phyloP scores from a whole-genome alignment of 306 rosid species.

The Malus sieversii region DNA sequence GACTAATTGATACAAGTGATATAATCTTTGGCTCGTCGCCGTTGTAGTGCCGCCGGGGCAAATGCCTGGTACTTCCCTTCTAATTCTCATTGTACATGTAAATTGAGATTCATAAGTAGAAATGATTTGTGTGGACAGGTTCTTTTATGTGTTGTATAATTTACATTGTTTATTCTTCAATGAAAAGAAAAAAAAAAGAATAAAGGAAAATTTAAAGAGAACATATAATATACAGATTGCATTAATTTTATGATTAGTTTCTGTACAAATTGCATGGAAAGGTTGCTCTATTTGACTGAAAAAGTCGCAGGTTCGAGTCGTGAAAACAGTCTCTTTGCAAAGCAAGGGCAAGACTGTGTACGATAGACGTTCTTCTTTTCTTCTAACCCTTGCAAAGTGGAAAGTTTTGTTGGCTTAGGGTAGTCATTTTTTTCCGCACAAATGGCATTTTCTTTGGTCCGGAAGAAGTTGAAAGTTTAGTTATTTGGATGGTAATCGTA shows the following conservation, averaged over 20 bases:
- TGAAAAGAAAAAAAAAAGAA: slow-evolving; percentile 21
- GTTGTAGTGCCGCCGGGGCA: slow-evolving; percentile 31
- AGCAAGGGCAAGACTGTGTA: fast-evolving
- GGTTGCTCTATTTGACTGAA: too few relatives aligned
- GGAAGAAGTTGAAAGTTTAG: neutral
- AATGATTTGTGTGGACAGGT: slow-evolving; percentile 57
- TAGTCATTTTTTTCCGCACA: neutral
- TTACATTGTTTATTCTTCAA: slow-evolving; percentile 41
- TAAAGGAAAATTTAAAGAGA: slow-evolving; percentile 17
- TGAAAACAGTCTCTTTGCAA: too few relatives aligned
- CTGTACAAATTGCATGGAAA: neutral
- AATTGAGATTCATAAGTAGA: slow-evolving; percentile 44
- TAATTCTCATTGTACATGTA: slow-evolving; percentile 70
- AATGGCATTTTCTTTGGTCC: neutral
- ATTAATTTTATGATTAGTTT: neutral
- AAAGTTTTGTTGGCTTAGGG: too few relatives aligned
- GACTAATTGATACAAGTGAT: slow-evolving; percentile 59
- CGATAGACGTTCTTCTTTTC: too few relatives aligned
- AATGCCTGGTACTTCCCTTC: slow-evolving; percentile 33
- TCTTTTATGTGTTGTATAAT: slow-evolving; percentile 44
- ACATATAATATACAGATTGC: slow-evolving; percentile 11
- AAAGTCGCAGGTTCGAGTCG: too few relatives aligned
- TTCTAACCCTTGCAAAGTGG: fast-evolving
- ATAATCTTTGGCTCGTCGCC: slow-evolving; percentile 30
- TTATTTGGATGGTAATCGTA: neutral